A percentile compares a stretch with the other conserved stretches of the same genome.
phyloP scores from a whole-genome alignment of 257 asterid genomes.

The Nicotiana obtusifolia region DNA sequence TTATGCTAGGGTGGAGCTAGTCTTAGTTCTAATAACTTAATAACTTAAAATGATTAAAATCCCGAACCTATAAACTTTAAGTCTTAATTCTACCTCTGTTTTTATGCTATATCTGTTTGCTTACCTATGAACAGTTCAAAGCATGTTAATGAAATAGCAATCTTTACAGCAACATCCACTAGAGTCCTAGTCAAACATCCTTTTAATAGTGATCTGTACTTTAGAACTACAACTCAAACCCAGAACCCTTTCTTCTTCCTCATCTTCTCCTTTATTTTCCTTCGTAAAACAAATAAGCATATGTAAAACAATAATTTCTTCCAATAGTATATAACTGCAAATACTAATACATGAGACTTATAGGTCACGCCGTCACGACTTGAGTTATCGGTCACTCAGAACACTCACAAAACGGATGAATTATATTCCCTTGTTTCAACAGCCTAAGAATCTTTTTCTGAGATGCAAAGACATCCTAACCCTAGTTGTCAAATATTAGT shows the following conservation, averaged over 20 bases:
- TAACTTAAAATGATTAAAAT: no score
- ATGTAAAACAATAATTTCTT: neutral
- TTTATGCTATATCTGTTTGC: neutral
- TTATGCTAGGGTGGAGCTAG: neutral
- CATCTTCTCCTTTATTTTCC: neutral
- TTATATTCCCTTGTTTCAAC: no score
- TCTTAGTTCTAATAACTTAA: no score
- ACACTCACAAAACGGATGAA: no score
- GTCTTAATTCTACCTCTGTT: no score
- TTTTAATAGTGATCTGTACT: neutral
- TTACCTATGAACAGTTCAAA: slow-evolving; percentile 12
- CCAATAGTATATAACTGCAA: neutral
- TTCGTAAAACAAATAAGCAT: neutral
- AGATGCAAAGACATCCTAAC: no score
- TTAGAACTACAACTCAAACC: slow-evolving; percentile 24
- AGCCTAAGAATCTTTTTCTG: no score
- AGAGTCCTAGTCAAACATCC: slow-evolving; percentile 18
- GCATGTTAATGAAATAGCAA: slow-evolving; percentile 18
- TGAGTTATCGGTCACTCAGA: no score
- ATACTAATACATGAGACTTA: no score
- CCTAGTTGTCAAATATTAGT: no score
- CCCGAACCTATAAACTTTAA: no score
- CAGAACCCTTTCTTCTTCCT: neutral
- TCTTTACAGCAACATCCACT: slow-evolving; percentile 21
- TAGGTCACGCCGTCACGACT: no score